A percentile compares a stretch with the other conserved stretches of the same genome.
Evolutionary conservation across 2,329 filamentous ascomycete genomes (phyloP).

Genomic region (Colletotrichum plurivorum): DNA sequence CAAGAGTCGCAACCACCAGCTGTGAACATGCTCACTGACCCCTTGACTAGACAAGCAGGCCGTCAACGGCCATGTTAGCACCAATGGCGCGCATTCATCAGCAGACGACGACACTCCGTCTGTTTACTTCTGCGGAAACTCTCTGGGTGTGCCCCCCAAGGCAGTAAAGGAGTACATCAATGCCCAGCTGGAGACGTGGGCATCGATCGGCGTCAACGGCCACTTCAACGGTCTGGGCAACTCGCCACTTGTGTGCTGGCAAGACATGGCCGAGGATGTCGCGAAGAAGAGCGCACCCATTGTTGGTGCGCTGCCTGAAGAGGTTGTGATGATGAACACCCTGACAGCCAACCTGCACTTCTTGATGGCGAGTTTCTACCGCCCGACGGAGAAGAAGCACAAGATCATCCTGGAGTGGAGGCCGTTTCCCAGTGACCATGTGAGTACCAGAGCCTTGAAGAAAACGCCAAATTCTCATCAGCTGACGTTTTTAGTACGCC

Average conservation of each 20-base stretch:
- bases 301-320: conserved; percentile 79
- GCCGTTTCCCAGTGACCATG: conserved; percentile 89
- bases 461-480: not conserved
- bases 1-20: not conserved
- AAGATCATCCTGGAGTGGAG: conserved; percentile 93
- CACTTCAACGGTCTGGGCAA: conserved; percentile 81
- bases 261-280: conserved; percentile 83
- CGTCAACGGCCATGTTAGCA: conserved; percentile 45
- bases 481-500: conserved; percentile 71
- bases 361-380: conserved; percentile 88
- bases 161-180: conserved; percentile 75
- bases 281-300: conserved; percentile 78
- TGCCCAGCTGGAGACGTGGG: conserved; percentile 86
- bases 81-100: conserved; percentile 44
- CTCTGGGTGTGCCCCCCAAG: conserved; percentile 81
- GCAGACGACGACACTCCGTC: conserved; percentile 58
- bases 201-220: conserved; percentile 85
- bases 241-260: conserved; percentile 79
- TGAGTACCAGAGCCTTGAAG: conserved; percentile 51
- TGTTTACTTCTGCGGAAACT: conserved; percentile 86
- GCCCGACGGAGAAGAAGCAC: conserved; percentile 73
- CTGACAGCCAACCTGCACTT: conserved; percentile 87
- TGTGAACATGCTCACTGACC: not conserved
- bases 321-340: conserved; percentile 91
- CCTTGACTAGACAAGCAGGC: conserved; percentile 27